Base-by-base conservation (phyloP, 169 alveolate species). In the Eimeria praecox region DNA sequence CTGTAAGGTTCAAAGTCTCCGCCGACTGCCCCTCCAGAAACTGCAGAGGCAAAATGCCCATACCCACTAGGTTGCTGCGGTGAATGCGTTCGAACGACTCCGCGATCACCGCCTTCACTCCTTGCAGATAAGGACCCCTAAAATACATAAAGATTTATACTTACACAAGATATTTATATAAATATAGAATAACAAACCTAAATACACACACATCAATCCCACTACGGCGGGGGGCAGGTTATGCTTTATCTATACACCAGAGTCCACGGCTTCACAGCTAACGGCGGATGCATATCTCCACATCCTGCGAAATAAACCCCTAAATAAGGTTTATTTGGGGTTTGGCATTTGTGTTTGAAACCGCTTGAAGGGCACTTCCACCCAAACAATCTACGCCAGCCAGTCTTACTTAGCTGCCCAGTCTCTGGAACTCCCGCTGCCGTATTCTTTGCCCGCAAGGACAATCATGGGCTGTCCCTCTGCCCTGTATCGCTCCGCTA, bases 371-470 rank as follows among this genome's bases (percentile, higher is more conserved):
- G 56, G 69, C 69, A 59, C 22, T 5, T 4, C 69, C n/a, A n/a
- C n/a, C 18, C 62, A 1, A 52, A n/a, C 69, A 59, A 59, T 5
- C 22, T 22, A 52, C 18, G 3, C 62, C 9, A 0, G 18, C 62
- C 24, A 20, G 18, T 59, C 87, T 66, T 33, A 93, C 96, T 99
- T 99, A 33, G 99, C 99, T n/a, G 99, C 99, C 99, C 99, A 99
- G 98, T 99, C 99, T 87, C 99, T 97, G 27, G 99, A 98, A 93
- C 99, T 97, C 18, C 99, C 99, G 90, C 99, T 97, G 33, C 99
- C 99, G 95, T 99, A 99, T 92, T 99, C 99, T 97, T 98, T 97
- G 16, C 99, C 99, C 62, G 99, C 99, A 22, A 98, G 96, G n/a
- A 98, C 97, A 20, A 97, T 95, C 83, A 97, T 96, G 27, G 95